Evolutionary conservation across 176 grass and related monocot genomes (phyloP), one percentile per base, ranked within the genome.

Genomic region (Avena eriantha): DNA sequence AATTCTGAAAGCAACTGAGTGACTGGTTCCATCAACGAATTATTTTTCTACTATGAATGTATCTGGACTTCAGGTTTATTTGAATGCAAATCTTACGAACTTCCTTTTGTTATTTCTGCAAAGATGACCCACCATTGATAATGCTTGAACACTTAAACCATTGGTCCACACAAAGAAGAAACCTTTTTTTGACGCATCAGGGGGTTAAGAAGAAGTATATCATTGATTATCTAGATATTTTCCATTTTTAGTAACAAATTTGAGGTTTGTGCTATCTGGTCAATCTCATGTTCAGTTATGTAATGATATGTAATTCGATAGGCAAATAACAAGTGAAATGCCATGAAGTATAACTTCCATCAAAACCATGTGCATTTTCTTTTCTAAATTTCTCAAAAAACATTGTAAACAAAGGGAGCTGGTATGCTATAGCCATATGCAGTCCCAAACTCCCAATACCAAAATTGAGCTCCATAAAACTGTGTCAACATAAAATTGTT

Each of bases 401-500:
- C 24, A 15, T 11, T 76, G 15, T 73, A 49, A 8, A 26, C 45
- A 49, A 19, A 76, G 13, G 16, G 24, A 31, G 73, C 47, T 53
- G 49, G 74, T 77, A 21, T 73, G 45, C 26, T 54, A 54, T 53
- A 50, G 73, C 47, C 73, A 31, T 49, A 75, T 76, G 24, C 73
- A 76, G 16, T 76, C 17, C 8, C 48, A 51, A 29, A 29, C 29
- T 29, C 29, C 29, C 29, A 29, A 53, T 15, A 74, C 48, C 54
- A 48, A 54, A 76, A 13, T 67, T 55, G 3, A 19, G 31, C 85
- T 58, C 79, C 64, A 73, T 41, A 55, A 46, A 4, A 12, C 64
- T 35, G 6, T 67, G 6, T 35, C 13, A 34, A 23, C 45, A 80
- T 31, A 50, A 31, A 31, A 80, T 34, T 80, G 74, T 80, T 85